These are phyloP conservation scores for Penicillium sp. DNA, from an alignment of 2,329 filamentous ascomycete species.

Conservation along the genomic window DNA sequence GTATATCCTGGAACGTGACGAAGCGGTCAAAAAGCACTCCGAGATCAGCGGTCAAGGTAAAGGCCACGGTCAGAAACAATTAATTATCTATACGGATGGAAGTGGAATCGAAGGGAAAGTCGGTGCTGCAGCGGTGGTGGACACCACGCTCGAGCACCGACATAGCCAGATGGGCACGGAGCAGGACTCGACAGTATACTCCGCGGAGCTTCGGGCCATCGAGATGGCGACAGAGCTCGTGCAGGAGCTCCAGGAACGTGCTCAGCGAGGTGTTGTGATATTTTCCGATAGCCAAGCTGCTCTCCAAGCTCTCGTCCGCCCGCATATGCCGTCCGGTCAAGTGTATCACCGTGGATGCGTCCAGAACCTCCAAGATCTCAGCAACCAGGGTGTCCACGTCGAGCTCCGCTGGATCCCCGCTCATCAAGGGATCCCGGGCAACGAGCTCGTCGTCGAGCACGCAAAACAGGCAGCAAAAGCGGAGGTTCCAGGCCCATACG, in stretches of 20 bases:
- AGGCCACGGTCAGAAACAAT: no score
- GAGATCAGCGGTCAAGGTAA: not conserved
- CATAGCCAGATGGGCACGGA: not conserved
- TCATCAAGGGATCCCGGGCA: not conserved
- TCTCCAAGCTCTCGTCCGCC: not conserved
- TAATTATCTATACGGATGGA: conserved; percentile 1
- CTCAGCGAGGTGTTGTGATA: not conserved
- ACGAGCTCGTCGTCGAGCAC: not conserved
- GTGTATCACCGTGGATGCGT: not conserved
- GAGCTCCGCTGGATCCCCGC: not conserved
- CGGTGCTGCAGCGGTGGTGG: not conserved
- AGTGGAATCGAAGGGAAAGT: not conserved
- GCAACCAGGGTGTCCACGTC: not conserved
- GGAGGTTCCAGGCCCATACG: not conserved
- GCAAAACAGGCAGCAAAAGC: not conserved
- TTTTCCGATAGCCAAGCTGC: not conserved
- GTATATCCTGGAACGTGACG: not conserved
- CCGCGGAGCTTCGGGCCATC: not conserved
- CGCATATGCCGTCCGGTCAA: not conserved
- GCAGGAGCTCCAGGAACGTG: not conserved
- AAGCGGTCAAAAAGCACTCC: not conserved
- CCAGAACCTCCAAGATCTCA: not conserved
- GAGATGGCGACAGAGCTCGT: not conserved
- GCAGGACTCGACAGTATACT: not conserved
- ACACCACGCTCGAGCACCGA: not conserved